Conservation (phyloP, 768 basidiomycete species). For the Lactifluus subvellereus region DNA sequence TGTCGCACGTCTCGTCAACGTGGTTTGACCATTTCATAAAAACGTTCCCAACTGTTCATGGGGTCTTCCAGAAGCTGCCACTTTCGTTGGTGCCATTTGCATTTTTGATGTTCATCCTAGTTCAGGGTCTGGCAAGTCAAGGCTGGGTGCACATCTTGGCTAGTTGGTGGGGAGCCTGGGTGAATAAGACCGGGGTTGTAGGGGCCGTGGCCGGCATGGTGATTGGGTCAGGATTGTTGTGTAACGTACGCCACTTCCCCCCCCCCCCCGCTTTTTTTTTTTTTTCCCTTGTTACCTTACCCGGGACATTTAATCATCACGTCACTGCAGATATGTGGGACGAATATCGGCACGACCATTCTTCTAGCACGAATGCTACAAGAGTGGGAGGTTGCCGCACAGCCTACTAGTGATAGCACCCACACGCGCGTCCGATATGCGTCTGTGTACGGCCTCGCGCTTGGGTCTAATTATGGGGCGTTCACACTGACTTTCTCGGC, state of each 20-base stretch:
- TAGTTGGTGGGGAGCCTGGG: slow-evolving; percentile 52
- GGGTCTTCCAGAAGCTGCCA: slow-evolving; percentile 63
- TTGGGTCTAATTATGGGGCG: slow-evolving; percentile 87
- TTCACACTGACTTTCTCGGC: slow-evolving; percentile 86
- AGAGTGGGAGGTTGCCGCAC: slow-evolving; percentile 30
- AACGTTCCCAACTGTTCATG: slow-evolving; percentile 66
- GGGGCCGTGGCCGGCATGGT: slow-evolving; percentile 50
- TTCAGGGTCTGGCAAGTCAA: slow-evolving; percentile 71
- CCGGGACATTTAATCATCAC: neutral
- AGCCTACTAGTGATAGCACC: slow-evolving; percentile 3
- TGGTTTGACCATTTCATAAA: slow-evolving; percentile 22
- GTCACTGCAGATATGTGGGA: slow-evolving; percentile 53
- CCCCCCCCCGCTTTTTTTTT: neutral
- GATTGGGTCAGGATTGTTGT: slow-evolving; percentile 64
- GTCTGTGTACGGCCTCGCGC: slow-evolving; percentile 54
- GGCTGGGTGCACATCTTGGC: slow-evolving; percentile 90
- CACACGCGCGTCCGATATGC: slow-evolving; percentile 1
- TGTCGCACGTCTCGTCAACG: slow-evolving; percentile 12
- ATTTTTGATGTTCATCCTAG: slow-evolving; percentile 91
- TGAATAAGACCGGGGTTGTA: slow-evolving; percentile 31
- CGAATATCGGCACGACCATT: slow-evolving; percentile 90
- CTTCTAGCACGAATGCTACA: slow-evolving; percentile 76
- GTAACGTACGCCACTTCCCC: slow-evolving; percentile 43
- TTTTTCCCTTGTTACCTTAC: neutral
- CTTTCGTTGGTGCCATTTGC: slow-evolving; percentile 85